phyloP scores from a whole-genome alignment of 2,329 filamentous ascomycete species.

The Fusarium sp. region DNA sequence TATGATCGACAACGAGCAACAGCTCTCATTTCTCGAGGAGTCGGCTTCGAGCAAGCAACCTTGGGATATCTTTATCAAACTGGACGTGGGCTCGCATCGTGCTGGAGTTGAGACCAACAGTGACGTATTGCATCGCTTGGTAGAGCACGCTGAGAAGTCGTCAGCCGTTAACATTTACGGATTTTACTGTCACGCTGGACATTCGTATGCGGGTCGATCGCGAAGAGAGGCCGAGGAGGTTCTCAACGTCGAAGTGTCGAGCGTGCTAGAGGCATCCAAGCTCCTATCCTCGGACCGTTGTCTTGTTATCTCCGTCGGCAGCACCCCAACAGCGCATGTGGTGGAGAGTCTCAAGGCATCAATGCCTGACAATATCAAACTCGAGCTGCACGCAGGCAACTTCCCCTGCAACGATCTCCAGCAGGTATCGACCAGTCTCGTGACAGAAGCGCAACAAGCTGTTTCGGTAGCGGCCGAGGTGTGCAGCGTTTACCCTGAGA shows the following conservation, averaged over 20 bases:
- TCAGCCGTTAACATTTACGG: constrained; percentile 49
- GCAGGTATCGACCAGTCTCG: constrained; percentile 52
- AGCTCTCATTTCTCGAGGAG: constrained; percentile 47
- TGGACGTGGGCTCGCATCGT: constrained; percentile 52
- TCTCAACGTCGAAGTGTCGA: constrained; percentile 48
- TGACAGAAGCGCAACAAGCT: constrained; percentile 46
- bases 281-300: constrained; percentile 43
- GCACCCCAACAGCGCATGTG: constrained; percentile 53
- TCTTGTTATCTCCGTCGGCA: constrained; percentile 50
- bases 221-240: constrained; percentile 47
- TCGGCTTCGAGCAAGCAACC: constrained; percentile 25
- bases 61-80: constrained; percentile 53
- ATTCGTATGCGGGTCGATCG: constrained; percentile 51
- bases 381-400: constrained; percentile 54
- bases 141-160: constrained; percentile 45
- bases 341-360: constrained; percentile 46
- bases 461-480: constrained; percentile 50
- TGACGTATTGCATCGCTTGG: constrained; percentile 41
- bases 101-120: constrained; percentile 49
- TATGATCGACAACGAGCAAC: constrained; percentile 53
- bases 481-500: constrained; percentile 53
- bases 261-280: constrained; percentile 47
- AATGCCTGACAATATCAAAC: constrained; percentile 47
- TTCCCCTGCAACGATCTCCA: constrained; percentile 55
- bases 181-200: constrained; percentile 54